phyloP scores from a whole-genome alignment of 306 rosid species.

The Betula pendula region DNA sequence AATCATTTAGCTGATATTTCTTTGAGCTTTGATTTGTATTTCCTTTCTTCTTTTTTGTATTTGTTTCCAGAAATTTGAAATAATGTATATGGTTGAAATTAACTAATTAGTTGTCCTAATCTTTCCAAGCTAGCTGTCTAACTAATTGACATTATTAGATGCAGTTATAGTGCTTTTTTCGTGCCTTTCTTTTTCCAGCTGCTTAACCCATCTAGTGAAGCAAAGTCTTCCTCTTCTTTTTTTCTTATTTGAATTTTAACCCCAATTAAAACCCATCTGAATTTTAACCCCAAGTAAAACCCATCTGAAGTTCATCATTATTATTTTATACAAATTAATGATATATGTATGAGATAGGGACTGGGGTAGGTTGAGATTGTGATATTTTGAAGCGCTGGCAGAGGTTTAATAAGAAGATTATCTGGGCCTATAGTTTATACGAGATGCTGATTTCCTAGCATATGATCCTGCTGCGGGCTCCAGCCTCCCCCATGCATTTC shows the following conservation, averaged over 20 bases:
- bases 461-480: constrained; percentile 41
- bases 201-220: constrained; percentile 4
- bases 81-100: constrained; percentile 29
- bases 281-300: not conserved
- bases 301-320: constrained; percentile 7
- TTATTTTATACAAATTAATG: constrained; percentile 18
- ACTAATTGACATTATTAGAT: constrained; percentile 34
- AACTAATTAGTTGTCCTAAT: constrained; percentile 38
- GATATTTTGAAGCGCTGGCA: constrained; percentile 45
- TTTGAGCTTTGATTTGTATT: constrained; percentile 14
- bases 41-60: constrained; percentile 38
- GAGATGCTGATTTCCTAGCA: constrained; percentile 57
- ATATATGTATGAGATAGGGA: not conserved
- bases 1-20: constrained; percentile 6
- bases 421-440: constrained; percentile 42
- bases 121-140: constrained; percentile 32
- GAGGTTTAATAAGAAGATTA: constrained; percentile 47
- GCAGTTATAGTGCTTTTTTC: constrained; percentile 20
- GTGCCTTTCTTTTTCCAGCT: constrained; percentile 14
- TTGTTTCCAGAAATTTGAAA: constrained; percentile 54
- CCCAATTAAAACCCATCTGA: constrained; percentile 11
- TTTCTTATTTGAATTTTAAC: not conserved
- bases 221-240: not conserved
- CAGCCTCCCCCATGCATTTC: constrained; percentile 35
- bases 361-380: constrained; percentile 42